These are phyloP conservation scores for Eucalyptus leucophloia DNA, from an alignment of 345 rosid genomes.

Conservation along the genomic window DNA sequence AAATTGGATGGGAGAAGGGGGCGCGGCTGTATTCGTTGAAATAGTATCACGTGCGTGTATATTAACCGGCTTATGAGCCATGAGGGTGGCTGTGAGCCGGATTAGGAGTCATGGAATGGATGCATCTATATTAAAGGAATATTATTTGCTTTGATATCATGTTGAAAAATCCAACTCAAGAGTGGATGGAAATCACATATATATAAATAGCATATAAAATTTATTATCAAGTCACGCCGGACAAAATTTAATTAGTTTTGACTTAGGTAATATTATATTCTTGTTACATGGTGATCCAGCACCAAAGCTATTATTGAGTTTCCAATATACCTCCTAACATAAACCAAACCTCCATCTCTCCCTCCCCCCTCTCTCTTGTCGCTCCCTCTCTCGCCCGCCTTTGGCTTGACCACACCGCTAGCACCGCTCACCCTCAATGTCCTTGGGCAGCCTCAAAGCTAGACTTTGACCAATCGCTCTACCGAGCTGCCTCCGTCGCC, in stretches of 20 bases:
- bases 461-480: background rate
- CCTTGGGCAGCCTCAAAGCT: background rate
- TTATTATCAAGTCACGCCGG: no score
- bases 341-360: background rate
- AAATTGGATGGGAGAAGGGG: background rate
- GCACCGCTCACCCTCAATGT: background rate
- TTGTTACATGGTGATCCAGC: background rate
- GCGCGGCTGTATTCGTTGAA: background rate
- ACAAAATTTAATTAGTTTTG: background rate
- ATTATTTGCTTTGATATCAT: background rate
- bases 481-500: background rate
- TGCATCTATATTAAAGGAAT: background rate
- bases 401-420: background rate
- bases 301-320: background rate
- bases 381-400: background rate
- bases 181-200: background rate
- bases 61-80: background rate
- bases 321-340: background rate
- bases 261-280: background rate
- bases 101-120: background rate
- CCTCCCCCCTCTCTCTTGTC: background rate
- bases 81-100: background rate
- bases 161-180: background rate
- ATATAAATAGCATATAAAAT: background rate
- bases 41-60: background rate